A percentile compares a stretch with the other conserved stretches of the same genome.
Evolutionary conservation across 192 early-diverging fungal genomes (phyloP).

Genomic region (Coemansia sp.): DNA sequence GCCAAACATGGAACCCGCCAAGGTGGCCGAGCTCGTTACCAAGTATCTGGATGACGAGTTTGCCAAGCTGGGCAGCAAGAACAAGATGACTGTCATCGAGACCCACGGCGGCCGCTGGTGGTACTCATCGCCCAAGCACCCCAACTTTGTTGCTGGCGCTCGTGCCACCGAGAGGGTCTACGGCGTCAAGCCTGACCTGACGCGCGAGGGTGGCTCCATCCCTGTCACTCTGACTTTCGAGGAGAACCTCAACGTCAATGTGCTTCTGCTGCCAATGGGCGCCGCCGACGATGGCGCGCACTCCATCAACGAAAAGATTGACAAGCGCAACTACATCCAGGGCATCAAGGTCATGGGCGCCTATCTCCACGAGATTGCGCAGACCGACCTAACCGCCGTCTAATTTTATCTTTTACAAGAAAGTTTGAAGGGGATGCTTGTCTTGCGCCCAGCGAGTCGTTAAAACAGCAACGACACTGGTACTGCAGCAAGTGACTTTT

Average conservation of each 20-base stretch:
- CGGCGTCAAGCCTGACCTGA: conserved; percentile 90
- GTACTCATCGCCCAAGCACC: conserved; percentile 89
- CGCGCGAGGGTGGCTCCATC: conserved; percentile 97
- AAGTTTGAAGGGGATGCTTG: background rate
- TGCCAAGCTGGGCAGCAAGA: conserved; percentile 88
- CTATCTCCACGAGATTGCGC: conserved; percentile 88
- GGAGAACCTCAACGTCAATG: conserved; percentile 88
- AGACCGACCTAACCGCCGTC: conserved; percentile 25
- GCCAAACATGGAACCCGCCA: conserved; percentile 87
- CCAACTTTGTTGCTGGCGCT: conserved; percentile 90
- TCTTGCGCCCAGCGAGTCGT: too few species aligned
- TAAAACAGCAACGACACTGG: too few species aligned
- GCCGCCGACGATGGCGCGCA: conserved; percentile 93
- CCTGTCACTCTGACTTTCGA: conserved; percentile 98
- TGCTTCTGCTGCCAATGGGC: conserved; percentile 95
- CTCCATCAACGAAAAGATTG: conserved; percentile 97
- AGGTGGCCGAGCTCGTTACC: conserved; percentile 74
- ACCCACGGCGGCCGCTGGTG: conserved; percentile 87
- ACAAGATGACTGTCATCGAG: conserved; percentile 73
- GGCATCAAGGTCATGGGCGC: conserved; percentile 93
- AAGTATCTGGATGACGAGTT: conserved; percentile 83
- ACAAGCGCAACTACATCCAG: conserved; percentile 89
- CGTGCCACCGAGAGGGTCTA: conserved; percentile 93
- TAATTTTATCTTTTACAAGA: background rate
- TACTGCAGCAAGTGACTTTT: too few species aligned